These are phyloP conservation scores for Kwoniella botswanensis DNA, from an alignment of 768 basidiomycete species.

Conservation along the genomic window DNA sequence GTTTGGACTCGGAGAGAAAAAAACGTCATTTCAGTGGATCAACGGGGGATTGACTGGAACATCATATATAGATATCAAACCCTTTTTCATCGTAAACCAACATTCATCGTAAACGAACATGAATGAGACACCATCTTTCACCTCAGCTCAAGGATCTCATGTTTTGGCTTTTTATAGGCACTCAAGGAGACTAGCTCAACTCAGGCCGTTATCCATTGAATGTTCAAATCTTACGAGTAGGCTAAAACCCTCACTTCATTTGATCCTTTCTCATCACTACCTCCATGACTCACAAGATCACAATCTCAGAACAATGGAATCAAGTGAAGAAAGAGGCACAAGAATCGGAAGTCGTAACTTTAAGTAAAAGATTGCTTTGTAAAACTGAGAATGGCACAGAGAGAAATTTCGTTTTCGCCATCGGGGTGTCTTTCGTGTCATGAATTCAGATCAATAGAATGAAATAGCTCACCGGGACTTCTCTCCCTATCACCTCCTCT, in stretches of 20 bases:
- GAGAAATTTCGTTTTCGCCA: too few species aligned
- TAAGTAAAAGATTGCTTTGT: neutral
- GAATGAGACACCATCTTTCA: neutral
- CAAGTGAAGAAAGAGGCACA: constrained; percentile 11
- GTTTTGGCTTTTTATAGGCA: neutral
- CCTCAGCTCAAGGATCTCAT: neutral
- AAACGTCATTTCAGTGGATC: too few species aligned
- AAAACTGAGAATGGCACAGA: neutral
- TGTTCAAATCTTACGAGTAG: neutral
- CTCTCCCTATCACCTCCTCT: constrained; percentile 62
- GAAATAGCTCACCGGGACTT: constrained; percentile 60
- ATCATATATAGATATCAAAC: too few species aligned
- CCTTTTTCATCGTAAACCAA: too few species aligned
- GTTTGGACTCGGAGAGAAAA: too few species aligned
- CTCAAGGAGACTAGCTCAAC: constrained; percentile 20
- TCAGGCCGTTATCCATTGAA: constrained; percentile 1
- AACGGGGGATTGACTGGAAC: too few species aligned
- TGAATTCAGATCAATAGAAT: constrained; percentile 64
- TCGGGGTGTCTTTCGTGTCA: neutral
- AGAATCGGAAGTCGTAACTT: constrained; percentile 42
- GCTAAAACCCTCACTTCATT: neutral
- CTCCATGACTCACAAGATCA: too few species aligned
- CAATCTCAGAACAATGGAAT: neutral
- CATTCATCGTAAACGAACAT: neutral
- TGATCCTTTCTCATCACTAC: too few species aligned